Conservation (phyloP, 2,329 filamentous ascomycete genomes). For the Tolypocladium tundrense region DNA sequence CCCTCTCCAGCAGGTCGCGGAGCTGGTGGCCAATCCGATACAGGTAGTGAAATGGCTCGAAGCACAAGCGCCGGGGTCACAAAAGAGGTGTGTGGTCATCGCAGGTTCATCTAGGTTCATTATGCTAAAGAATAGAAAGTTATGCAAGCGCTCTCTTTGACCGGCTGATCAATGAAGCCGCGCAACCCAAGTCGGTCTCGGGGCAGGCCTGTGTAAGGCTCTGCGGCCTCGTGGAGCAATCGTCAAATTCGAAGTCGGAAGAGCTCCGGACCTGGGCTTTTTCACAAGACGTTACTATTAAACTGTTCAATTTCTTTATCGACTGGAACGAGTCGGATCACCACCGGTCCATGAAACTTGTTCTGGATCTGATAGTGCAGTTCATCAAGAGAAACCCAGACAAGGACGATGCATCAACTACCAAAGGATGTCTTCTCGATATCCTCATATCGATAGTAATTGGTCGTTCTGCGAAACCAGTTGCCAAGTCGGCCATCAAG, state of each 20-base stretch:
- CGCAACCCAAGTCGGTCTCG: slow-evolving; percentile 43
- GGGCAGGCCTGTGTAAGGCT: slow-evolving; percentile 48
- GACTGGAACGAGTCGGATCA: slow-evolving; percentile 59
- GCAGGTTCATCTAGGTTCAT: not conserved
- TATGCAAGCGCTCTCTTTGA: slow-evolving; percentile 33
- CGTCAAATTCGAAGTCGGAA: slow-evolving; percentile 36
- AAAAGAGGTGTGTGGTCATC: slow-evolving; percentile 23
- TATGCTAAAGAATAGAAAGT: slow-evolving; percentile 4
- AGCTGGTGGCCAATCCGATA: slow-evolving; percentile 24
- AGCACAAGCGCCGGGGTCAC: slow-evolving; percentile 20
- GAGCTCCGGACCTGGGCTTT: slow-evolving; percentile 40
- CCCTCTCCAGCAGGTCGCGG: slow-evolving; percentile 15
- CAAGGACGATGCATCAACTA: slow-evolving; percentile 19
- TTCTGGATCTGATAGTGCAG: slow-evolving; percentile 46
- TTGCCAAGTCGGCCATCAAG: slow-evolving; percentile 61
- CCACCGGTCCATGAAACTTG: slow-evolving; percentile 52
- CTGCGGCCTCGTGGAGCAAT: slow-evolving; percentile 52
- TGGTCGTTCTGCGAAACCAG: slow-evolving; percentile 48
- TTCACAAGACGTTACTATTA: slow-evolving; percentile 32
- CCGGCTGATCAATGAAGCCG: slow-evolving; percentile 35
- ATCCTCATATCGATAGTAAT: slow-evolving; percentile 49
- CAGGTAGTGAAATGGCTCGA: slow-evolving; percentile 33
- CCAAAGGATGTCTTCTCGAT: slow-evolving; percentile 36
- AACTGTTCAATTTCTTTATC: slow-evolving; percentile 51
- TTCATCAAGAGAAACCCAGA: slow-evolving; percentile 41